Evolutionary conservation across 441 rosid species (phyloP).

Genomic region (Arabidopsis lyrata): DNA sequence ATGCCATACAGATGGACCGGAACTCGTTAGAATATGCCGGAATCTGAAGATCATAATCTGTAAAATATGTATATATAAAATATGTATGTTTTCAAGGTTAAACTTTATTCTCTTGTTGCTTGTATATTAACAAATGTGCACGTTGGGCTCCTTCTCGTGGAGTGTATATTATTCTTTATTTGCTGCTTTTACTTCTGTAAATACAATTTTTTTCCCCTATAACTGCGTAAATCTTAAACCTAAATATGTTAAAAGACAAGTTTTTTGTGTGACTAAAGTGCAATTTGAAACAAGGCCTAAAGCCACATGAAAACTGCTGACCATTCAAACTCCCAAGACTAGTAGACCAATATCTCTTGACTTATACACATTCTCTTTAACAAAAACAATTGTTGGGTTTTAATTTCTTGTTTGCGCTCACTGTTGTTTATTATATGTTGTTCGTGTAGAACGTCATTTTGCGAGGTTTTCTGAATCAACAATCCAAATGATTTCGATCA

Average conservation of each 20-base stretch:
- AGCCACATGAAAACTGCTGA: background rate
- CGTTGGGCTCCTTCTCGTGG: constrained; percentile 29
- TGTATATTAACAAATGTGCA: constrained; percentile 25
- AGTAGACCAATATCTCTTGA: background rate
- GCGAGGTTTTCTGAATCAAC: too few relatives aligned
- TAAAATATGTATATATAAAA: background rate
- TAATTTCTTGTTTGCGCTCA: too few relatives aligned
- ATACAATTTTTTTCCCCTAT: background rate
- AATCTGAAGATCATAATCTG: constrained; percentile 35
- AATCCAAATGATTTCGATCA: too few relatives aligned
- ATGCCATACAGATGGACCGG: too few relatives aligned
- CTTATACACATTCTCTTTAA: too few relatives aligned
- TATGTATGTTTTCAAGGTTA: background rate
- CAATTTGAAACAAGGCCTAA: background rate
- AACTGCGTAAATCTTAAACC: too few relatives aligned
- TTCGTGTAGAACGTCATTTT: too few relatives aligned
- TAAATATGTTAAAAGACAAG: too few relatives aligned
- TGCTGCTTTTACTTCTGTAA: constrained; percentile 16
- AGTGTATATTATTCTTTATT: constrained; percentile 13
- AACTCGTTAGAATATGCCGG: constrained; percentile 35
- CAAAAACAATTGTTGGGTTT: too few relatives aligned
- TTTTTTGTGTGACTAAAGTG: background rate
- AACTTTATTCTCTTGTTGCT: constrained; percentile 15
- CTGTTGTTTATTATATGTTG: too few relatives aligned
- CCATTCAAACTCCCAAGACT: background rate